Conservation (phyloP, 169 alveolate genomes). For the Cryptosporidium canis region DNA sequence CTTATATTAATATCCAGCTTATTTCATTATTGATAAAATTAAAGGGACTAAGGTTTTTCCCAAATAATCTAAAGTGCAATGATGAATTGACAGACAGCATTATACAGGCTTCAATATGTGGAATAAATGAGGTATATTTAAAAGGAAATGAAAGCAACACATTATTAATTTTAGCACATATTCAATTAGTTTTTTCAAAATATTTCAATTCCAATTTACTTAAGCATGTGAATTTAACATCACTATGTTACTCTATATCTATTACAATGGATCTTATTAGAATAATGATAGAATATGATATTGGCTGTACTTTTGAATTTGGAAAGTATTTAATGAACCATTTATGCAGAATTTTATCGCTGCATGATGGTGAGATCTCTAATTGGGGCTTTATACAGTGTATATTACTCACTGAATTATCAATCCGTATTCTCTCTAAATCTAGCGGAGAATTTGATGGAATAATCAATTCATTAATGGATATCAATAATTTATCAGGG, state of each 20-base stretch:
- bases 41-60: background rate
- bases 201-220: background rate
- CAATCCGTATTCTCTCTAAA: constrained; percentile 5
- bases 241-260: background rate
- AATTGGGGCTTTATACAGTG: constrained; percentile 41
- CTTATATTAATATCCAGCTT: background rate
- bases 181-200: constrained; percentile 42
- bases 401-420: background rate
- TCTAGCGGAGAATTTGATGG: background rate
- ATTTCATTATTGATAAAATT: background rate
- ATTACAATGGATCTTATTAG: constrained; percentile 19
- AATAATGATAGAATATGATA: background rate
- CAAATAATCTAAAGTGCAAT: background rate
- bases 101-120: background rate
- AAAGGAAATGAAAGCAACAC: background rate
- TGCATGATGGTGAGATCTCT: background rate
- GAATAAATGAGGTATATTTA: constrained; percentile 4
- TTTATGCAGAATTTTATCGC: constrained; percentile 20
- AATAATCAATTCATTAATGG: background rate
- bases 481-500: background rate
- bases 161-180: constrained; percentile 8
- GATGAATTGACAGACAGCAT: background rate
- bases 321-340: constrained; percentile 57
- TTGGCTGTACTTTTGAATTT: constrained; percentile 21
- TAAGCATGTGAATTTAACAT: too few species aligned